Evolutionary conservation across 2,329 filamentous ascomycete genomes (phyloP), one percentile per base, ranked within the genome.

Genomic region (Berkeleyomyces rouxiae): DNA sequence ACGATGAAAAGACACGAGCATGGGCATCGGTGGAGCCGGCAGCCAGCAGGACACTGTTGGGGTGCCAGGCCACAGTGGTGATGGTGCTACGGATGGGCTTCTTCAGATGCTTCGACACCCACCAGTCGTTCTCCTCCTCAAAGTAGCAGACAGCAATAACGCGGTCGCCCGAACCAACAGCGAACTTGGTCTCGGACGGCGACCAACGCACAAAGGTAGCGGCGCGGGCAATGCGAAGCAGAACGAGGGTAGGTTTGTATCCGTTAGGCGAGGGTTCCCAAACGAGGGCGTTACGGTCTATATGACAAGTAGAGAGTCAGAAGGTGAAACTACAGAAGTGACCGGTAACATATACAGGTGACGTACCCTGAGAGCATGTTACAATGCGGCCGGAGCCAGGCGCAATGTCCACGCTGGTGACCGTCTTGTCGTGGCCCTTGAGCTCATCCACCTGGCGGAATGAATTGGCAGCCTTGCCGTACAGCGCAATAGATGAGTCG

Each of bases 91-190:
- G 88, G 70, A 99, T 95, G 23, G 93, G 93, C 82, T 97, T 99
- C 83, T 97, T 97, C 71, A 99, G 77, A 76, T 99, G 93, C 80
- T 99, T 99, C 44, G 91, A 96, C 49, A 99, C 92, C 93, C 93
- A 99, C 93, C 93, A 99, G 78, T 99, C 91, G 75, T 99, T 96
- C 75, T 99, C 93, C 73, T 96, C 89, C 72, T 99, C 93, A 69
- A 99, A 99, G 78, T 97, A 97, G 80, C 93, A 99, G 68, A 97
- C 82, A 47, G 93, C 90, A 70, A 99, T 96, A 67, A 96, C 87
- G 67, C 93, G 86, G 69, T 96, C 93, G 66, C 93, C 93, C 37
- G 91, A 96, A 65, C 93, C 93, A 36, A 97, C 93, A 61, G 93
- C 93, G 73, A 99, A 99, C 76, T 99, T 99, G 72, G 85, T 87